Evolutionary conservation across 805 yeast species (phyloP), one percentile per base, ranked within the genome.

Genomic region (Millerozyma miso): DNA sequence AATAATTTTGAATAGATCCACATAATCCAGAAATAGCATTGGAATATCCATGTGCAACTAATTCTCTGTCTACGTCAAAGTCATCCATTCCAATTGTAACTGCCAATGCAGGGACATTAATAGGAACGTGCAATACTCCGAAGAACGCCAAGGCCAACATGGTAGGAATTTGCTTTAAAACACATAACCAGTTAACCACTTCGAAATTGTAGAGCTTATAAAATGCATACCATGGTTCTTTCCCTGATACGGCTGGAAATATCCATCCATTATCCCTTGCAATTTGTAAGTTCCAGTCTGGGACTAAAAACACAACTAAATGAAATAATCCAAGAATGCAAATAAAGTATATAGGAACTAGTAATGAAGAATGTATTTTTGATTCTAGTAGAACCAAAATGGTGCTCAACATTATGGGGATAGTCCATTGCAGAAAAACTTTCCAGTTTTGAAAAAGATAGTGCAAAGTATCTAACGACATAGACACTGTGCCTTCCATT

Each of bases 61-160:
- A 74, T 64, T 93, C 99, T 45, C 90, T 75, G 62, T 93, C 96
- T 33, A 93, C 96, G 59, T 90, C 95, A 51, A 86, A 79, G 43
- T 83, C 82, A 61, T 86, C 93, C 76, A 86, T 83, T 3, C 88
- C 87, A 1, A 88, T 77, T 4, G 96, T 85, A 14, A 90, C 93
- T 0, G 98, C 97, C 37, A 93, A 72, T 0, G 99, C 98, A 1
- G 99, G 99, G 12, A 93, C 97, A 59, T 93, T 93, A 46, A 93
- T 93, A 3, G 99, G 99, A 8, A 93, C 99, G 55, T 93, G 99
- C 42, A 93, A 67, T 33, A 93, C 85, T 10, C 99, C 99, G 56
- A 93, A 93, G 59, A 93, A 93, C 0, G 98, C 90, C 49, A 93
- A 71, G 0, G 99, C 99, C 42, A 91, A 66, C 97, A 93, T 93